phyloP scores from a whole-genome alignment of 306 rosid species.

The Senna siamea region DNA sequence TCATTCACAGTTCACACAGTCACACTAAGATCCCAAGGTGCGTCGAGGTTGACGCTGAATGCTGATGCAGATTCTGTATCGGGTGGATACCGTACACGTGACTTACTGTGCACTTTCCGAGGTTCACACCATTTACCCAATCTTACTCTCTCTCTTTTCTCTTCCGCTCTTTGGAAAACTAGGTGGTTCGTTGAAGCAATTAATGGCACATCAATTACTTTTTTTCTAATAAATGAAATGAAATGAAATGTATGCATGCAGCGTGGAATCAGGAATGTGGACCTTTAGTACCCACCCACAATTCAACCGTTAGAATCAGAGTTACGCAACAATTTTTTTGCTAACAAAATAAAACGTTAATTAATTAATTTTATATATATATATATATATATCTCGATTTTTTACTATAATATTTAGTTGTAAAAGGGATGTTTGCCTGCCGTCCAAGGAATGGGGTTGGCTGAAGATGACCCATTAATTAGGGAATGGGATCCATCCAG shows the following conservation, averaged over 20 bases:
- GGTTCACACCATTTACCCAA: background rate
- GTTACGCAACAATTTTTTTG: too few relatives aligned
- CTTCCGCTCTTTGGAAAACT: background rate
- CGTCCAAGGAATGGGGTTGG: background rate
- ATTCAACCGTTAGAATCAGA: too few relatives aligned
- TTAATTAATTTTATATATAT: too few relatives aligned
- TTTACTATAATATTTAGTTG: too few relatives aligned
- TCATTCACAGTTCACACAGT: too few relatives aligned
- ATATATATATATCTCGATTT: too few relatives aligned
- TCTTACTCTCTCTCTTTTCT: background rate
- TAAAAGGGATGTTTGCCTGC: background rate
- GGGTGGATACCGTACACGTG: background rate
- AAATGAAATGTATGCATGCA: too few relatives aligned
- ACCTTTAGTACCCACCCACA: too few relatives aligned
- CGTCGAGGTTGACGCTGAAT: background rate
- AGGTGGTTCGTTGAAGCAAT: background rate
- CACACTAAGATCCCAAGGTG: background rate
- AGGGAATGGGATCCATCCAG: background rate
- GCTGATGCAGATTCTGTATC: background rate
- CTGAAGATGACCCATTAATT: background rate
- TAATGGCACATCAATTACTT: background rate
- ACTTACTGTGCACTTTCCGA: background rate
- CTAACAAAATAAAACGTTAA: too few relatives aligned
- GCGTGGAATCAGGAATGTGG: too few relatives aligned
- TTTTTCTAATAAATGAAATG: too few relatives aligned